Conservation (phyloP, 441 rosid genomes). For the Metrosideros polymorpha region DNA sequence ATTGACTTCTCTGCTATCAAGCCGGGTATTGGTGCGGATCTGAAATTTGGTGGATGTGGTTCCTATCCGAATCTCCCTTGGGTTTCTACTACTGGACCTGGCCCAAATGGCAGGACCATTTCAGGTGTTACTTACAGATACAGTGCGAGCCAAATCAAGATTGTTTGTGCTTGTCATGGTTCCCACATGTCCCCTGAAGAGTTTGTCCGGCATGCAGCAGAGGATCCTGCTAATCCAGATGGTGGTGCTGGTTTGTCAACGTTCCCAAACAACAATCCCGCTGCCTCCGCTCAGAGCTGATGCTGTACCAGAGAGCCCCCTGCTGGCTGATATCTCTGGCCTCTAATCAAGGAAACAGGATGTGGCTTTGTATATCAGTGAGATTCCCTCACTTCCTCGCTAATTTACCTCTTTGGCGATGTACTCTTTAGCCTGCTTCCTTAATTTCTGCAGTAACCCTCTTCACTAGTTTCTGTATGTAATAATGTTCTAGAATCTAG, state of each 20-base stretch:
- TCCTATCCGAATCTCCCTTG: conserved; percentile 83
- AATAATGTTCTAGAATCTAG: conserved; percentile 1
- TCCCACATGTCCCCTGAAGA: conserved; percentile 85
- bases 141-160: conserved; percentile 62
- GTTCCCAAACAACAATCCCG: conserved; percentile 41
- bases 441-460: conserved; percentile 5
- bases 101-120: conserved; percentile 81
- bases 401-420: not conserved
- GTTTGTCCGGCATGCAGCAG: conserved; percentile 79
- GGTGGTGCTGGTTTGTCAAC: conserved; percentile 34
- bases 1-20: conserved; percentile 69
- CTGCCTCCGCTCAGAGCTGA: conserved; percentile 89
- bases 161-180: conserved; percentile 98
- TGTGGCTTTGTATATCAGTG: conserved; percentile 2
- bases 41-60: conserved; percentile 89
- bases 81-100: conserved; percentile 86
- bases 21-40: conserved; percentile 74
- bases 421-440: not conserved
- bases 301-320: not conserved
- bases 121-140: conserved; percentile 81
- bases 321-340: not conserved
- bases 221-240: conserved; percentile 45
- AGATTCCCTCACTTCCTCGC: not conserved
- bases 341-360: not conserved
- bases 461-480: conserved; percentile 5